Evolutionary conservation across 2,329 filamentous ascomycete species (phyloP).

Genomic region (Teratosphaeria viscida): DNA sequence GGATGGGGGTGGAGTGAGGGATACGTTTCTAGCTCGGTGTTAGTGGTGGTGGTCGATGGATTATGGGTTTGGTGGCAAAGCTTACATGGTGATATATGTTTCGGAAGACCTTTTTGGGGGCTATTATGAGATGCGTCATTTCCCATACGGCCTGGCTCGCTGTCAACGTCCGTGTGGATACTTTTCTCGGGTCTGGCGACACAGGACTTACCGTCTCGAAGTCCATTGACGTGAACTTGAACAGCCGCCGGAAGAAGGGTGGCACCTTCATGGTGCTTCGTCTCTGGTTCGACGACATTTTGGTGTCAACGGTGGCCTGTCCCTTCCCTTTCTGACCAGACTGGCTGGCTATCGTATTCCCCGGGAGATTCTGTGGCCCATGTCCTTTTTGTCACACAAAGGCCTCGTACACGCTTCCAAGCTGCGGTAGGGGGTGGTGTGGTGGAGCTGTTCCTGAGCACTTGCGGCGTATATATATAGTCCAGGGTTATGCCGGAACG

Average conservation of each 20-base stretch:
- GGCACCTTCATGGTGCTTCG: conserved; percentile 49
- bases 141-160: conserved; percentile 50
- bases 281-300: conserved; percentile 23
- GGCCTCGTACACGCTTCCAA: not conserved
- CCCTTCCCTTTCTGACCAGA: not conserved
- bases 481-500: not conserved
- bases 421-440: not conserved
- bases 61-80: not conserved
- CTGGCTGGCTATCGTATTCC: not conserved
- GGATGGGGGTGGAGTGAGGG: not conserved
- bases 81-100: conserved; percentile 60
- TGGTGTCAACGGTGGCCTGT: not conserved
- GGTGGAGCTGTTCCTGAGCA: not conserved
- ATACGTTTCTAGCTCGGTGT: conserved; percentile 20
- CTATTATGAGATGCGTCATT: conserved; percentile 57
- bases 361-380: not conserved
- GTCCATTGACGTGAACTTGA: conserved; percentile 66
- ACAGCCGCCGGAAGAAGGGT: conserved; percentile 57
- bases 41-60: not conserved
- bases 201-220: conserved; percentile 47
- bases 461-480: not conserved
- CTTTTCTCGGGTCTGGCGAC: not conserved
- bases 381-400: not conserved
- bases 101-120: conserved; percentile 60
- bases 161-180: not conserved